These are phyloP conservation scores for Ogataea degrootiae DNA, from an alignment of 805 yeast species.

Conservation along the genomic window DNA sequence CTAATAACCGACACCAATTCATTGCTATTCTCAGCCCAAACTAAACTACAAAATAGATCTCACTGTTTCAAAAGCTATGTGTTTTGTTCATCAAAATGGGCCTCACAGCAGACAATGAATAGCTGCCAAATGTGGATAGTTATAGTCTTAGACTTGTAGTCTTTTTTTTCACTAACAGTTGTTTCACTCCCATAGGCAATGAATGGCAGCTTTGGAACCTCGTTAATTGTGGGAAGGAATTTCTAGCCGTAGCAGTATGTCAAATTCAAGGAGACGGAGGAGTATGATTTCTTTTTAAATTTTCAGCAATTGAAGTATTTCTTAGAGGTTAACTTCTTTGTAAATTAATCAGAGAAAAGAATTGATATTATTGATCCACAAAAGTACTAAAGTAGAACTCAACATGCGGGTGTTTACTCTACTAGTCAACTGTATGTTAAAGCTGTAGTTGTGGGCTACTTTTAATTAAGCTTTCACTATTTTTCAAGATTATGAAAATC, in stretches of 20 bases:
- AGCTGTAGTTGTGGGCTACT: too few species aligned
- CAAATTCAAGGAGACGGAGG: too few species aligned
- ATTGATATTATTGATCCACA: too few species aligned
- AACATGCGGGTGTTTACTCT: too few species aligned
- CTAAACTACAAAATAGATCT: conserved; percentile 7
- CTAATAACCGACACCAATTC: conserved; percentile 8
- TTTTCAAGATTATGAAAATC: too few species aligned
- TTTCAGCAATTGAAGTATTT: too few species aligned
- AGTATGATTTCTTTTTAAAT: too few species aligned
- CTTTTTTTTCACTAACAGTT: conserved; percentile 6
- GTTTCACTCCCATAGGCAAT: conserved; percentile 4
- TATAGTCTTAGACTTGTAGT: conserved; percentile 7
- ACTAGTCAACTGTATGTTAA: too few species aligned
- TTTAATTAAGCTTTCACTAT: too few species aligned
- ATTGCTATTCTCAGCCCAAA: conserved; percentile 12
- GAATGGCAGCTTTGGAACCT: not conserved
- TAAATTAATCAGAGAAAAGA: too few species aligned
- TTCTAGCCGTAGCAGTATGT: not conserved
- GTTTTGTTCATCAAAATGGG: conserved; percentile 2
- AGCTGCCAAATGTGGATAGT: conserved; percentile 13
- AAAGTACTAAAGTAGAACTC: too few species aligned
- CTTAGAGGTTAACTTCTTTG: too few species aligned
- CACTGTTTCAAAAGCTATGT: conserved; percentile 9
- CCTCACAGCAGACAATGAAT: conserved; percentile 17
- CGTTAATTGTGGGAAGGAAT: conserved; percentile 11